Evolutionary conservation across 495 filamentous ascomycete species (phyloP).

Genomic region (Cryomyces antarcticus): DNA sequence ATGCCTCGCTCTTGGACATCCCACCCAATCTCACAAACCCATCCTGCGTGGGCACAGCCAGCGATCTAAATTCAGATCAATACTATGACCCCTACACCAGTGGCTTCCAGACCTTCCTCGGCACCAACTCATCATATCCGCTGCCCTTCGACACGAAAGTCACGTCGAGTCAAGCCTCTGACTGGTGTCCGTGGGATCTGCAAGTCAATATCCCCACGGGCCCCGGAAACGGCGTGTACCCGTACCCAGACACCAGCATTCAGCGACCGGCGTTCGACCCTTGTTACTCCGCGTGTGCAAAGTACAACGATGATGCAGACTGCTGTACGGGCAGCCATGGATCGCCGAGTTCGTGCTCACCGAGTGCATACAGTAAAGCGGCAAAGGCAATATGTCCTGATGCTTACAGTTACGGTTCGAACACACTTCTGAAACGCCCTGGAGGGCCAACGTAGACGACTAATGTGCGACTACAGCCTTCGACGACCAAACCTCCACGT

Average conservation of each 20-base stretch:
- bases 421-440: not conserved
- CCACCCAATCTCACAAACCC: conserved; percentile 55
- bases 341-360: conserved; percentile 33
- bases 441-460: not conserved
- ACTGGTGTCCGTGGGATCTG: conserved; percentile 63
- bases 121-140: conserved; percentile 36
- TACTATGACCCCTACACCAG: conserved; percentile 23
- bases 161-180: conserved; percentile 27
- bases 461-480: conserved; percentile 26
- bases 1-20: conserved; percentile 32
- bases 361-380: conserved; percentile 36
- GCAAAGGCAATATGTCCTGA: conserved; percentile 63
- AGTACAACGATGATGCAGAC: conserved; percentile 32
- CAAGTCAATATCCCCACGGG: conserved; percentile 41
- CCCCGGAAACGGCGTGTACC: conserved; percentile 47
- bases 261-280: conserved; percentile 48
- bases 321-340: conserved; percentile 51
- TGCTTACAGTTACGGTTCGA: conserved; percentile 48
- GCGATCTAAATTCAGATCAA: conserved; percentile 25
- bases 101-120: conserved; percentile 15
- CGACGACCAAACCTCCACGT: conserved; percentile 54
- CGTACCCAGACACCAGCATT: conserved; percentile 52
- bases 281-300: conserved; percentile 49
- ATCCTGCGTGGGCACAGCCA: conserved; percentile 45
- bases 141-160: conserved; percentile 38